Percentiles rank a stretch among this genome's conserved stretches.
phyloP scores from a whole-genome alignment of 495 filamentous ascomycete species.

The Antarctomyces pellizariae region DNA sequence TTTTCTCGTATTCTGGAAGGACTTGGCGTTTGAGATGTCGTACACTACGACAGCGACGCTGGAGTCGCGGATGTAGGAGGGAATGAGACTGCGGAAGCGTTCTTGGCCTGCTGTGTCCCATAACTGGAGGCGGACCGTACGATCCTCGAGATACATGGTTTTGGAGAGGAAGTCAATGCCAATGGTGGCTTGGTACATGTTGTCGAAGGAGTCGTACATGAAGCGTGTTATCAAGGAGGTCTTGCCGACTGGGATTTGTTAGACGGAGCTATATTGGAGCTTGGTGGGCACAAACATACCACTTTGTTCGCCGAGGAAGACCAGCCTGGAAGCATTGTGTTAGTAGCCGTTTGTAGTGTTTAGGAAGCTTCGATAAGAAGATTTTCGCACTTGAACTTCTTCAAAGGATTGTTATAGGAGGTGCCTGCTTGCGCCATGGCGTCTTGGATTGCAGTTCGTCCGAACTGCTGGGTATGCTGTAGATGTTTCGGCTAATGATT shows the following conservation, averaged over 20 bases:
- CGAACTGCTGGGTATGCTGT: no score
- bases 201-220: conserved; percentile 99
- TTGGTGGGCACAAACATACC: conserved; percentile 30
- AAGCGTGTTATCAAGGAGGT: conserved; percentile 96
- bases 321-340: conserved; percentile 34
- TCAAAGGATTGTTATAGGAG: conserved; percentile 95
- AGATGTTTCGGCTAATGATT: no score
- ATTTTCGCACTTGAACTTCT: conserved; percentile 86
- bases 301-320: conserved; percentile 94
- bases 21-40: conserved; percentile 91
- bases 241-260: conserved; percentile 53
- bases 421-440: conserved; percentile 34
- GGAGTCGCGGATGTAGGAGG: conserved; percentile 93
- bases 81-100: conserved; percentile 86
- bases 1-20: conserved; percentile 93
- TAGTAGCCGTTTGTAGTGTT: conserved; percentile 9
- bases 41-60: conserved; percentile 95
- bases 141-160: conserved; percentile 99
- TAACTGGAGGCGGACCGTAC: conserved; percentile 87
- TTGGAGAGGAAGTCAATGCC: conserved; percentile 99
- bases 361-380: conserved; percentile 6
- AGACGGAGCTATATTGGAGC: no score
- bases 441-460: no score
- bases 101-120: conserved; percentile 99
- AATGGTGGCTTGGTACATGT: conserved; percentile 98